phyloP scores from a whole-genome alignment of 2,329 filamentous ascomycete species.

The Colletotrichum spinosum region DNA sequence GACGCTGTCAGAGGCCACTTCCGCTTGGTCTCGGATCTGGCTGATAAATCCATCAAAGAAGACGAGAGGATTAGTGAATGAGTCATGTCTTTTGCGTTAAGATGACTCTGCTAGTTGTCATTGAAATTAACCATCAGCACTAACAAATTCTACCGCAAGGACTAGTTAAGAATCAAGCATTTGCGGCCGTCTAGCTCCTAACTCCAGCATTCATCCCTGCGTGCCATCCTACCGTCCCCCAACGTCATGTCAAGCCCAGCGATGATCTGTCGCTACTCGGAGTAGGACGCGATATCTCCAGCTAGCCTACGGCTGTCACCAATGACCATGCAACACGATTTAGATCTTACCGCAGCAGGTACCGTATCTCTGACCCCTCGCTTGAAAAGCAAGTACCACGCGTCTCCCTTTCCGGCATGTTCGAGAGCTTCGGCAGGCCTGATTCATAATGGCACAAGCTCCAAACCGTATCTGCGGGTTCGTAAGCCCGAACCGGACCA shows the following conservation, averaged over 20 bases:
- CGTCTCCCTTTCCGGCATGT: constrained; percentile 18
- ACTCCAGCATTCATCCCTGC: constrained; percentile 15
- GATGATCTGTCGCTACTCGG: background rate
- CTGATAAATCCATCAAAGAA: constrained; percentile 32
- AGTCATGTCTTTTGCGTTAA: constrained; percentile 11
- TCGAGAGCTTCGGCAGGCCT: constrained; percentile 7
- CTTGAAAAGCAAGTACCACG: background rate
- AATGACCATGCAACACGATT: constrained; percentile 18
- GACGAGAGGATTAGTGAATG: constrained; percentile 16
- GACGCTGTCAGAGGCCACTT: background rate
- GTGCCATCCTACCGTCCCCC: constrained; percentile 17
- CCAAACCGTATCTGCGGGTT: constrained; percentile 1
- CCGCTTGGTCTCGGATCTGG: constrained; percentile 13
- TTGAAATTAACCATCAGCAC: background rate
- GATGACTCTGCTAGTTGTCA: too few relatives aligned
- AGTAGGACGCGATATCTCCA: background rate
- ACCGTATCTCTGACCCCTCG: background rate
- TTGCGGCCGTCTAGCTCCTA: background rate
- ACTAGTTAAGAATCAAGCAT: background rate
- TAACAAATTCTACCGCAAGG: background rate
- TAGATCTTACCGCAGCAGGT: constrained; percentile 23
- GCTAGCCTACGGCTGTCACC: background rate
- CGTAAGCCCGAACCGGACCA: constrained; percentile 24
- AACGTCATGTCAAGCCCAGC: constrained; percentile 26
- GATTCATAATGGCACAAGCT: constrained; percentile 29